A percentile compares a stretch with the other conserved stretches of the same genome.
Conservation (phyloP, 1,284 basidiomycete genomes). For the Heimioporus retisporus region DNA sequence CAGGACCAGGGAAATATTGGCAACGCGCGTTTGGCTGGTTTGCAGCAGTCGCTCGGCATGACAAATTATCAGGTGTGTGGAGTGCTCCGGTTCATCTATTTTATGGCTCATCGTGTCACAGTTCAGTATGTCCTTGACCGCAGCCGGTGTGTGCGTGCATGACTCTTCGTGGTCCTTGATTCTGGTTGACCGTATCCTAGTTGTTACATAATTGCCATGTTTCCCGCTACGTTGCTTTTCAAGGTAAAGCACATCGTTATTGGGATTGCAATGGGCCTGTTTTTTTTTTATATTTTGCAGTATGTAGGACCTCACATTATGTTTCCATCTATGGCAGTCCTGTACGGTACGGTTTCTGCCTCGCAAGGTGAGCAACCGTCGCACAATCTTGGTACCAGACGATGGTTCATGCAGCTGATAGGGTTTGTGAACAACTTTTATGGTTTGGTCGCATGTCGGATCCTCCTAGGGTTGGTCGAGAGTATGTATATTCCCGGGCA, state of each 20-base stretch:
- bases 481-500: conserved; percentile 52
- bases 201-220: conserved; percentile 65
- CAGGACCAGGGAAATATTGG: conserved; percentile 59
- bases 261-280: not conserved
- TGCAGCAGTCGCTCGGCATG: conserved; percentile 63
- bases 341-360: conserved; percentile 69
- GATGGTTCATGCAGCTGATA: conserved; percentile 27
- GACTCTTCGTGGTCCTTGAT: not conserved
- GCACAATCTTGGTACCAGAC: conserved; percentile 8
- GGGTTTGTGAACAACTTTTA: conserved; percentile 63
- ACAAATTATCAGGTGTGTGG: conserved; percentile 54
- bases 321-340: conserved; percentile 62
- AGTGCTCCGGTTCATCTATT: not conserved
- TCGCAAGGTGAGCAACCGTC: conserved; percentile 57
- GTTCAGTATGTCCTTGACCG: conserved; percentile 64
- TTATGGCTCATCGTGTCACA: conserved; percentile 18
- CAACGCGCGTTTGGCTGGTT: conserved; percentile 69
- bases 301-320: conserved; percentile 65
- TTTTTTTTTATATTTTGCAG: conserved; percentile 40
- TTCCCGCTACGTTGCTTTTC: conserved; percentile 68
- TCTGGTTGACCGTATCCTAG: conserved; percentile 37
- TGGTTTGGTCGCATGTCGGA: conserved; percentile 67
- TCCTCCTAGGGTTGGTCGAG: conserved; percentile 73
- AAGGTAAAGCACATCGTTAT: conserved; percentile 48
- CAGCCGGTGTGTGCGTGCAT: conserved; percentile 57